phyloP scores from a whole-genome alignment of 2,329 filamentous ascomycete species.

The Pseudogymnoascus verrucosus region DNA sequence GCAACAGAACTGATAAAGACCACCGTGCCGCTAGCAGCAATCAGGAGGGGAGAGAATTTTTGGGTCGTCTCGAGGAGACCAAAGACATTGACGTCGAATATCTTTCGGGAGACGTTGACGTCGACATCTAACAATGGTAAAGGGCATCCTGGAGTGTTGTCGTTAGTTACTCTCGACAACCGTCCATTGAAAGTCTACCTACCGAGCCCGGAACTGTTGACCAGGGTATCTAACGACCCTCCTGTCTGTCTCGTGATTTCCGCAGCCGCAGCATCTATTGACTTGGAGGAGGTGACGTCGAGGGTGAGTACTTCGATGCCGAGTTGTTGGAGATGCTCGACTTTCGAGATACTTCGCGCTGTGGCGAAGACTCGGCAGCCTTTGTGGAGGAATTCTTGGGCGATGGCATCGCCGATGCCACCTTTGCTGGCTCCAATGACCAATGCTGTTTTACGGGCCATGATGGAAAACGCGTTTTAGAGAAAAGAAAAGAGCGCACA shows the following conservation, averaged over 20 bases:
- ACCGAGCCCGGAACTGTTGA: conserved; percentile 37
- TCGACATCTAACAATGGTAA: conserved; percentile 29
- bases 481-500: neutral
- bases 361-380: conserved; percentile 35
- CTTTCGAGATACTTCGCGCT: conserved; percentile 31
- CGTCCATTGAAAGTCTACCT: neutral
- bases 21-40: conserved; percentile 35
- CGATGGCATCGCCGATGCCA: conserved; percentile 33
- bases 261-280: conserved; percentile 28
- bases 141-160: conserved; percentile 18
- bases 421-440: conserved; percentile 32
- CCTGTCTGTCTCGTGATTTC: conserved; percentile 28
- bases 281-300: conserved; percentile 32
- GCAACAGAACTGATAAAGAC: conserved; percentile 33
- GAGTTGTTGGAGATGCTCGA: conserved; percentile 21
- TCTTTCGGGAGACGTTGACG: conserved; percentile 20
- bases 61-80: conserved; percentile 26
- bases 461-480: neutral
- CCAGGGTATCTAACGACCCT: conserved; percentile 33
- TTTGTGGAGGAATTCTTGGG: conserved; percentile 29
- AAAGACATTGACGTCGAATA: conserved; percentile 29
- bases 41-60: conserved; percentile 26
- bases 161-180: conserved; percentile 17
- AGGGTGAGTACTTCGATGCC: conserved; percentile 30
- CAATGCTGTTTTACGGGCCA: conserved; percentile 18